Evolutionary conservation across 2,329 filamentous ascomycete species (phyloP).

Genomic region (Alternaria infectoria): DNA sequence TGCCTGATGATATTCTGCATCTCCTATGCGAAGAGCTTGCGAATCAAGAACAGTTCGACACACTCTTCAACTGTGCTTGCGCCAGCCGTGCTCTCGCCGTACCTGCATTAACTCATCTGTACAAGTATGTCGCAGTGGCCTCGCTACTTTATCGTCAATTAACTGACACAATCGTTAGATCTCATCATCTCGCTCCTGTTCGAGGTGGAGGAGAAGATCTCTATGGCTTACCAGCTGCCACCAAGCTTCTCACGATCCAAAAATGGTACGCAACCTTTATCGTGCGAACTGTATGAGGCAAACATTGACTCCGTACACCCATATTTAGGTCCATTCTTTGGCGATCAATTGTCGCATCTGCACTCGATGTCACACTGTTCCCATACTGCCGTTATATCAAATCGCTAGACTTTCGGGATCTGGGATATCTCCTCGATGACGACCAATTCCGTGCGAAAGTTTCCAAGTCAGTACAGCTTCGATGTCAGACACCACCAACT

Average conservation of each 20-base stretch:
- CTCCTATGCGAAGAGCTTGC: slow-evolving; percentile 67
- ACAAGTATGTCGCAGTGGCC: slow-evolving; percentile 57
- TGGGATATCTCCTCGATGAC: slow-evolving; percentile 65
- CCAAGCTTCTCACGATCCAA: slow-evolving; percentile 56
- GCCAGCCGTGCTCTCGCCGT: slow-evolving; percentile 63
- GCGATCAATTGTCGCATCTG: slow-evolving; percentile 72
- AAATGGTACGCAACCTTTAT: slow-evolving; percentile 54
- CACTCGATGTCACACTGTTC: slow-evolving; percentile 66
- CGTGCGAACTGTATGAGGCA: not conserved
- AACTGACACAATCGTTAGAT: slow-evolving; percentile 33
- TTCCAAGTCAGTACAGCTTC: slow-evolving; percentile 54
- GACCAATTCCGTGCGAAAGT: slow-evolving; percentile 65
- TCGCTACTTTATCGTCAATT: not conserved
- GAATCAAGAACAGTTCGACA: slow-evolving; percentile 62
- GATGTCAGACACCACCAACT: not conserved
- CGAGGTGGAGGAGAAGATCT: slow-evolving; percentile 54
- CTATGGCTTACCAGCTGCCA: slow-evolving; percentile 37
- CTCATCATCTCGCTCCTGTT: slow-evolving; percentile 53
- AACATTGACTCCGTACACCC: not conserved
- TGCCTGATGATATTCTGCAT: slow-evolving; percentile 67
- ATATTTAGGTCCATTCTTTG: slow-evolving; percentile 61
- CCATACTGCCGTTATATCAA: slow-evolving; percentile 74
- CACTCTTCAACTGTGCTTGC: slow-evolving; percentile 65
- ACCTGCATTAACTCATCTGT: slow-evolving; percentile 67
- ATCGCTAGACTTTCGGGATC: slow-evolving; percentile 67